Base-by-base conservation (phyloP, 2,329 filamentous ascomycete genomes). In the Talaromyces sp. region DNA sequence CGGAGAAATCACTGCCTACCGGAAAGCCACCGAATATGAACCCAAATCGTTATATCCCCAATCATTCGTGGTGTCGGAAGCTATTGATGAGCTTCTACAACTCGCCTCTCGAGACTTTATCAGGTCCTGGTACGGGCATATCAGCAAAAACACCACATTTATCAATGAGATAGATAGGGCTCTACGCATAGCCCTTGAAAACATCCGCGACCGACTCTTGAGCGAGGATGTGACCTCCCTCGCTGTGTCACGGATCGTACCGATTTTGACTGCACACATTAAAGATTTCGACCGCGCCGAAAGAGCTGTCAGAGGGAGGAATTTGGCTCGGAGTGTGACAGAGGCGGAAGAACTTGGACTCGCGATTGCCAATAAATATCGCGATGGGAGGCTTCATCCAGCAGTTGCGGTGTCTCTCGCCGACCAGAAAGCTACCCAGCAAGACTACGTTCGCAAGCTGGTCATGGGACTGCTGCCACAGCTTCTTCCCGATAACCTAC, bases 301-400 rank as follows among this genome's bases (percentile, higher is more conserved):
- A 80, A 87, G 90, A 65, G 86, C 88, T 9, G 91, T 99, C 11
- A 87, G 94, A 62, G 96, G 96, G 13, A 90, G 89, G 75, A 92
- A 96, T 77, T 82, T 98, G 64, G 95, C 93, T 71, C 88, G 92
- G 61, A 93, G 90, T 69, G 89, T 99, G 63, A 98, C 96, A 2
- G 95, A 99, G 79, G 96, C 93, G 0, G 94, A 97, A 74, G 95
- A 99, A 83, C 82, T 99, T 71, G 93, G 98, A 77, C 83, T 96
- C 69, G 95, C 95, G 1, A 96, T 99, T 77, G 95, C 95, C n/a
- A 89, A 87, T 47, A 97, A 96, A 78, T 99, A 95, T 78, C 89
- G 86, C 63, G 90, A 96, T 75, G 94, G 94, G 31, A 92, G 90
- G 68, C 82, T 99, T 66, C 96, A 99, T 74, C 85, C 91, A 4